Evolutionary conservation across 2,329 filamentous ascomycete species (phyloP), one percentile per base, ranked within the genome.

Genomic region (Claviceps lovelessii): DNA sequence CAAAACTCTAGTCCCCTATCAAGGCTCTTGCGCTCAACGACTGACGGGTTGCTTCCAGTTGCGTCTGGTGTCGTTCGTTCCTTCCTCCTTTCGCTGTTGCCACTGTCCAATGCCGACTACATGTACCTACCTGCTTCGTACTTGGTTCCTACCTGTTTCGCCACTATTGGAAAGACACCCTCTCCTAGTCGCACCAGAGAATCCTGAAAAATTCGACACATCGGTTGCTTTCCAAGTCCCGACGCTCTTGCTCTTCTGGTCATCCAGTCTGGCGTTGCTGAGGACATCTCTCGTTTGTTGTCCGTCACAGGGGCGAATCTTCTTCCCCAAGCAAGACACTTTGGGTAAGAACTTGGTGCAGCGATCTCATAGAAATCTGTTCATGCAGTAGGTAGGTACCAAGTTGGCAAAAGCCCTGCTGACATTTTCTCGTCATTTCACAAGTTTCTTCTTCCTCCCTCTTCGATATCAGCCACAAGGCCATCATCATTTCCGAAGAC

Each of bases 401-500:
- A 28, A 33, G 37, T 51, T 49, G 39, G 41, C 41, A 51, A n/a
- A 52, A 28, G 46, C 49, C 23, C 55, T 46, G 23, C 52, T 49
- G 51, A 53, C 52, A 33, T 42, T 31, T 41, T 53, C 52, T 48
- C 41, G 52, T 53, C 41, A 9, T 49, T 54, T 56, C 44, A 49
- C 53, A 54, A 52, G 46, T 51, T 48, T 52, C 52, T 50, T 51
- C 53, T 50, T 51, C 47, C 51, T 29, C 46, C 48, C 41, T 56
- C 48, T 41, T 44, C 44, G 50, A 52, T 41, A 54, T 53, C 49
- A 55, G 50, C 44, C 57, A 51, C 54, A 51, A 54, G 44, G 47
- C 56, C 51, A 53, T 57, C 55, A 55, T 48, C 55, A 44, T 49
- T 51, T 56, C 49, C 55, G 54, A 52, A 55, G 33, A 51, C 28